Conservation (phyloP, 2,329 filamentous ascomycete genomes). For the Claviceps quebecensis region DNA sequence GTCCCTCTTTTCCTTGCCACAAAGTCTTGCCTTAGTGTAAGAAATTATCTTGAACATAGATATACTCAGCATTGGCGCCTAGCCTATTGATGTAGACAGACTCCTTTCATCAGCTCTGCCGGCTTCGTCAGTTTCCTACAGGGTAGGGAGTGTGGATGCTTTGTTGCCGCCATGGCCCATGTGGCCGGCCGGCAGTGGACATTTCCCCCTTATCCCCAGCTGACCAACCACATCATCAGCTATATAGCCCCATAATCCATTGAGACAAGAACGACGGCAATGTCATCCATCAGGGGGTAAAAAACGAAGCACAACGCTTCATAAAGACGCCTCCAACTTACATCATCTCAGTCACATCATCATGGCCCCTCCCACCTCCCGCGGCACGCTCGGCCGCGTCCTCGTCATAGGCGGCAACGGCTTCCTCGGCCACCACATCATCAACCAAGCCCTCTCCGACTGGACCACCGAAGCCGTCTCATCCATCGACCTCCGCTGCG, state of each 20-base stretch:
- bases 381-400: constrained; percentile 48
- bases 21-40: no score
- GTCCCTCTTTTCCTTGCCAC: no score
- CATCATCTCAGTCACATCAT: background rate
- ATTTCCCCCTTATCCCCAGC: background rate
- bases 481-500: constrained; percentile 59
- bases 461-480: constrained; percentile 41
- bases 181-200: no score
- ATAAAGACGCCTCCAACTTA: background rate
- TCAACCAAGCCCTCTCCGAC: constrained; percentile 51
- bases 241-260: background rate
- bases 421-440: constrained; percentile 72
- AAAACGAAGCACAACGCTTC: background rate
- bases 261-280: background rate
- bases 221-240: no score
- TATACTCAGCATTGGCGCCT: no score
- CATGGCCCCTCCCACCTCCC: constrained; percentile 5
- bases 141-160: no score
- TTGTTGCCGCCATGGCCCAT: no score
- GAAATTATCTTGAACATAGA: no score
- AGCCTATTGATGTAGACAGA: no score
- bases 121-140: no score
- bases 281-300: background rate
- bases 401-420: constrained; percentile 74
- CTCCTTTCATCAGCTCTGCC: no score